These are phyloP conservation scores for Kwoniella shandongensis DNA, from an alignment of 768 basidiomycete species.

Conservation along the genomic window DNA sequence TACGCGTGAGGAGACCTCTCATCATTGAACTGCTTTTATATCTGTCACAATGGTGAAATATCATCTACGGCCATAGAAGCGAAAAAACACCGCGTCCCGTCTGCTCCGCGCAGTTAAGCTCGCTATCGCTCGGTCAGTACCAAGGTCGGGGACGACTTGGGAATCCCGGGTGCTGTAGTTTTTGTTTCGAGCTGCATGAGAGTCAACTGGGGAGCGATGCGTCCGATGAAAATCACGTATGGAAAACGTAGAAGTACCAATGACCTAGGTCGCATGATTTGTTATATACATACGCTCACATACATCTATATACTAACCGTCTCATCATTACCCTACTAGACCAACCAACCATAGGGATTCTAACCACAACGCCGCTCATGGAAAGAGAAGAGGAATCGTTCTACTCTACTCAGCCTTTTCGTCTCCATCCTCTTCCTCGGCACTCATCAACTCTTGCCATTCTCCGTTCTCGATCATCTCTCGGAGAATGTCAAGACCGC, in stretches of 20 bases:
- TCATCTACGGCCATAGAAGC: conserved; percentile 3
- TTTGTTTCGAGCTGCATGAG: neutral
- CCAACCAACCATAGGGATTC: too few relatives aligned
- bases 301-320: too few relatives aligned
- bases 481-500: conserved; percentile 88
- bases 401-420: conserved; percentile 7
- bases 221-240: too few relatives aligned
- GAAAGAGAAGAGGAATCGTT: too few relatives aligned
- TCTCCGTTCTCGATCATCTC: conserved; percentile 85
- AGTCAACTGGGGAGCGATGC: too few relatives aligned
- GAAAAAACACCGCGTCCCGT: conserved; percentile 2
- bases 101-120: neutral
- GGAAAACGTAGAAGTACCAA: too few relatives aligned
- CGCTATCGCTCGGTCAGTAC: conserved; percentile 13
- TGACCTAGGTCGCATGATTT: too few relatives aligned
- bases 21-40: too few relatives aligned
- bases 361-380: too few relatives aligned
- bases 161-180: conserved; percentile 17
- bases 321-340: too few relatives aligned
- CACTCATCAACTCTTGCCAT: conserved; percentile 58
- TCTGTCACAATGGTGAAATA: neutral
- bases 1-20: too few relatives aligned
- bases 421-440: conserved; percentile 22
- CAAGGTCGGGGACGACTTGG: conserved; percentile 15
- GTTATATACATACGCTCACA: too few relatives aligned